phyloP scores from a whole-genome alignment of 441 rosid genomes.

The Pelargonium australe region DNA sequence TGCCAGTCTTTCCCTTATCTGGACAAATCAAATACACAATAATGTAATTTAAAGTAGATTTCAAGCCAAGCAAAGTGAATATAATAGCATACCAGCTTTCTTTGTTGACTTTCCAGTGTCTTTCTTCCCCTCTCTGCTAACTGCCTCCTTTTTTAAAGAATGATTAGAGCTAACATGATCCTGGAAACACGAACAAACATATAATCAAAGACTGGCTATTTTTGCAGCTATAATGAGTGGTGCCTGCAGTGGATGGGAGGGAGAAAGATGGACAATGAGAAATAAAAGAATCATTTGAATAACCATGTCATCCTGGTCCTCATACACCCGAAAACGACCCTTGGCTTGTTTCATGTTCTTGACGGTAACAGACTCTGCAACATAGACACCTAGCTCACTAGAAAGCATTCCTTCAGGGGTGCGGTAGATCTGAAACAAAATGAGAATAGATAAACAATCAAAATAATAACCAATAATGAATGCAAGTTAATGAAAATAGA shows the following conservation, averaged over 20 bases:
- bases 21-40: slow-evolving; percentile 16
- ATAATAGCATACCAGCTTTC: slow-evolving; percentile 57
- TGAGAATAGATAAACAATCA: not conserved
- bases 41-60: slow-evolving; percentile 4
- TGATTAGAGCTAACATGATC: slow-evolving; percentile 42
- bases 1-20: slow-evolving; percentile 47
- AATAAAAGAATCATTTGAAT: slow-evolving; percentile 12
- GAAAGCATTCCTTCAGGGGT: slow-evolving; percentile 94
- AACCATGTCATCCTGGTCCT: slow-evolving; percentile 52
- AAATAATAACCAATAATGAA: not conserved
- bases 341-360: slow-evolving; percentile 66
- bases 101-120: slow-evolving; percentile 60
- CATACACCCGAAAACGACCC: slow-evolving; percentile 52
- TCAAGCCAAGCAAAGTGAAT: slow-evolving; percentile 3
- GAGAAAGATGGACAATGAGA: not conserved
- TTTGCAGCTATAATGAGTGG: not conserved
- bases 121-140: slow-evolving; percentile 65
- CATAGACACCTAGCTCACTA: slow-evolving; percentile 83
- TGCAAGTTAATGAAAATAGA: slow-evolving; percentile 8
- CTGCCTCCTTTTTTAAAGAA: slow-evolving; percentile 56
- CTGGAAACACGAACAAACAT: slow-evolving; percentile 31
- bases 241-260: not conserved
- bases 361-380: slow-evolving; percentile 67
- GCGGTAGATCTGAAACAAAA: slow-evolving; percentile 54
- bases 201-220: slow-evolving; percentile 13